These are phyloP conservation scores for Prillingera fragicola DNA, from an alignment of 1,284 basidiomycete species.

Conservation along the genomic window DNA sequence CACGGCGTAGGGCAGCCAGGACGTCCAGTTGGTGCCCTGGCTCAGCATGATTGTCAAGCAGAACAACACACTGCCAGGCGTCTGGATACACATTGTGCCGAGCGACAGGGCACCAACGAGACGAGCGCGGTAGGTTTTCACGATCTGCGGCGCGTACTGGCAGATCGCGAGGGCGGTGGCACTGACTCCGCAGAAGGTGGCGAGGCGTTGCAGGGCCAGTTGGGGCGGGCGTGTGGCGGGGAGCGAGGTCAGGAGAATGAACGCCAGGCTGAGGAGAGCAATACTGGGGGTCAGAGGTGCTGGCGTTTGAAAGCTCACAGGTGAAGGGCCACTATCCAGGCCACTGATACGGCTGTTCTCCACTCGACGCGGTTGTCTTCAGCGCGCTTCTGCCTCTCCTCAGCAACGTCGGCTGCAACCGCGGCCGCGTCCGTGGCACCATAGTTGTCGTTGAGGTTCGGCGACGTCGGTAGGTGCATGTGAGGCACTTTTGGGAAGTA, in stretches of 20 bases:
- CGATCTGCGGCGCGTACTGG: slow-evolving; percentile 84
- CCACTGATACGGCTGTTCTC: slow-evolving; percentile 66
- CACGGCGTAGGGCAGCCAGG: slow-evolving; percentile 78
- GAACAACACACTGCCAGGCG: slow-evolving; percentile 84
- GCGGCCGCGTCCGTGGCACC: slow-evolving; percentile 1
- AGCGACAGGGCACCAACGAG: slow-evolving; percentile 89
- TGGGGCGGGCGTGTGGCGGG: slow-evolving; percentile 47
- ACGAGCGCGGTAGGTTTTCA: slow-evolving; percentile 68
- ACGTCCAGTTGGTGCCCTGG: slow-evolving; percentile 79
- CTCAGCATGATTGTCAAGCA: slow-evolving; percentile 74
- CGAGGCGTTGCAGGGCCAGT: slow-evolving; percentile 59
- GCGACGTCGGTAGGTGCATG: slow-evolving; percentile 39
- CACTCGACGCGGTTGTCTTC: slow-evolving; percentile 58
- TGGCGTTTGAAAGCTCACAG: slow-evolving; percentile 55
- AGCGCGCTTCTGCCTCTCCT: background rate
- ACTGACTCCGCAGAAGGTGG: slow-evolving; percentile 78
- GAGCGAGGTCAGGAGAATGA: slow-evolving; percentile 47
- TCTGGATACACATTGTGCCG: slow-evolving; percentile 89
- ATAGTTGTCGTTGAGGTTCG: slow-evolving; percentile 50
- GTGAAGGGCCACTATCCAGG: slow-evolving; percentile 67
- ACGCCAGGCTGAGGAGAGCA: slow-evolving; percentile 31
- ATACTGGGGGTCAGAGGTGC: slow-evolving; percentile 19
- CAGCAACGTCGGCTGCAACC: background rate
- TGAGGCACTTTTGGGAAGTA: slow-evolving; percentile 67
- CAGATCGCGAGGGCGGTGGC: slow-evolving; percentile 70